Conservation (phyloP, 140 eudicot species). For the Stevia rebaudiana region DNA sequence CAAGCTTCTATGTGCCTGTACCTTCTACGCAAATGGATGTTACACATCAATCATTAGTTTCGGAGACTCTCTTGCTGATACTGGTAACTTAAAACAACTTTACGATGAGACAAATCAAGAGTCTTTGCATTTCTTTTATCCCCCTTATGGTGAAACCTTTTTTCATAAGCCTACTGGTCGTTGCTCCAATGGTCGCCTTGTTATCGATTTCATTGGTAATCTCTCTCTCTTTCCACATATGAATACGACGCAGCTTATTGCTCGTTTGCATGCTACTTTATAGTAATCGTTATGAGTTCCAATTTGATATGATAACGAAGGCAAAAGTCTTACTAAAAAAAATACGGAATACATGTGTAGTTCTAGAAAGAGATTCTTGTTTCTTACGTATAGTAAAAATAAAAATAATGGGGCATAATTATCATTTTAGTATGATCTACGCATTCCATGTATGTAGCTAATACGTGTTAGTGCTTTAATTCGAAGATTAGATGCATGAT, state of each 20-base stretch:
- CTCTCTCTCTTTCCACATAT: not conserved
- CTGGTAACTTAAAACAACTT: conserved; percentile 36
- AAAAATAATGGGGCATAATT: too few relatives aligned
- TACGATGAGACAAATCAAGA: not conserved
- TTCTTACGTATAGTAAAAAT: too few relatives aligned
- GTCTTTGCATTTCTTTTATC: conserved; percentile 15
- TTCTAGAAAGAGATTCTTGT: too few relatives aligned
- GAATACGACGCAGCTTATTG: too few relatives aligned
- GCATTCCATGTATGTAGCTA: not conserved
- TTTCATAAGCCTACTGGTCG: conserved; percentile 44
- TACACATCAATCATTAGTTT: conserved; percentile 49
- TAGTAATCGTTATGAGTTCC: too few relatives aligned
- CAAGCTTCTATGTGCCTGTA: not conserved
- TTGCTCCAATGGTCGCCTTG: conserved; percentile 47
- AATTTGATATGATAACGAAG: too few relatives aligned
- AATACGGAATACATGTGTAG: not conserved
- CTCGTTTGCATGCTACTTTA: too few relatives aligned
- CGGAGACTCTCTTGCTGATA: conserved; percentile 50
- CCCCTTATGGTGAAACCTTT: conserved; percentile 42
- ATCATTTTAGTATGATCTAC: not conserved
- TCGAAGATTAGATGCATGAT: not conserved
- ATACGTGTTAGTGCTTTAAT: not conserved
- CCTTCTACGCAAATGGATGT: conserved; percentile 21
- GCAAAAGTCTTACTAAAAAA: too few relatives aligned
- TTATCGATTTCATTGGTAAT: conserved; percentile 45